These are phyloP conservation scores for Xylariaceae sp. DNA, from an alignment of 2,329 filamentous ascomycete species.

Conservation along the genomic window DNA sequence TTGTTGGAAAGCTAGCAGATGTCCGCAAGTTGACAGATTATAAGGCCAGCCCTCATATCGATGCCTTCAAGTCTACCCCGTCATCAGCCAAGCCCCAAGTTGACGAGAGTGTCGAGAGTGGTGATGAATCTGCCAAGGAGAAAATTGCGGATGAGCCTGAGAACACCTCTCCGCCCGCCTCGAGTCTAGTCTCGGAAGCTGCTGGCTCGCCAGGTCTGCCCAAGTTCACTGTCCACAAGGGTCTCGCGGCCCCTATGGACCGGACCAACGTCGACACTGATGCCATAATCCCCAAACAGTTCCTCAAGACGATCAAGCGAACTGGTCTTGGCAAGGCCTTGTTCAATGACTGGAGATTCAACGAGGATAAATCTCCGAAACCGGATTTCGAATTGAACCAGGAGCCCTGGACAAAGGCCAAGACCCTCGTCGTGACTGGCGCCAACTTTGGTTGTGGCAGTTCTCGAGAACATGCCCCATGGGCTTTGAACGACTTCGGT, in stretches of 20 bases:
- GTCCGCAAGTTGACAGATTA: constrained; percentile 72
- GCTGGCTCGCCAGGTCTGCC: constrained; percentile 62
- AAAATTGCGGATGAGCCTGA: constrained; percentile 54
- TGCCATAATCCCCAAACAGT: constrained; percentile 98
- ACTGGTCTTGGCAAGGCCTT: constrained; percentile 85
- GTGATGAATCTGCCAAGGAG: constrained; percentile 47
- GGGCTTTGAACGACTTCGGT: constrained; percentile 94
- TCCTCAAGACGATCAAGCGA: constrained; percentile 98
- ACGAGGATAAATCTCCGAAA: constrained; percentile 69
- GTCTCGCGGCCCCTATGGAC: constrained; percentile 82
- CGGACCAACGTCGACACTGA: constrained; percentile 96
- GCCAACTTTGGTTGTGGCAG: constrained; percentile 94
- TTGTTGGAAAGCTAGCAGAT: constrained; percentile 87
- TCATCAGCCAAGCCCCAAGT: constrained; percentile 40
- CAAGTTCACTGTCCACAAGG: constrained; percentile 79
- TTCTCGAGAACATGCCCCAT: constrained; percentile 91
- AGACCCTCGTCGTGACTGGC: constrained; percentile 88
- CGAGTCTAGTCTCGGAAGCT: constrained; percentile 48
- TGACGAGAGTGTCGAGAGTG: constrained; percentile 48
- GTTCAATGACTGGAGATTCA: constrained; percentile 81
- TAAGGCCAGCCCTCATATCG: constrained; percentile 56
- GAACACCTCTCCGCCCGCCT: constrained; percentile 62
- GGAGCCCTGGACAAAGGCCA: constrained; percentile 75
- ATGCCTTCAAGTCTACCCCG: constrained; percentile 40
- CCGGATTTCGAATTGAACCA: constrained; percentile 85